Base-by-base conservation (phyloP, 129 eudicot genomes). In the Sambucus nigra region DNA sequence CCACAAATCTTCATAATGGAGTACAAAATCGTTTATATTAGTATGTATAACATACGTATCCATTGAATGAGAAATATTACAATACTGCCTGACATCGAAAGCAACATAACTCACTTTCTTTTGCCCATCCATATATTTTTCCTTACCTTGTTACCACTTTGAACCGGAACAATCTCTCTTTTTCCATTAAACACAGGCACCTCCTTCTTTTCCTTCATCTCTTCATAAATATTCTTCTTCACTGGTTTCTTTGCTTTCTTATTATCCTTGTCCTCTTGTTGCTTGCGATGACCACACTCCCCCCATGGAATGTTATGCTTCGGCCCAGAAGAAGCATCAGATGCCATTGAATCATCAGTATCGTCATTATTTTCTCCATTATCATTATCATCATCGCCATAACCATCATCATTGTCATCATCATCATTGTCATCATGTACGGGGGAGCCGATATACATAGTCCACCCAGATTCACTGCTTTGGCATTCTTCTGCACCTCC, bases 261-360 rank as follows among this genome's bases (percentile, higher is more conserved):
- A 29, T 29, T 8, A 29, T 29, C 9, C 13, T 35, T 35, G 13
- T 15, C 42, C 42, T 35, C 42, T 7, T 35, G 42, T 7, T 35
- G 9, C 13, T 35, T 35, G 42, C 4, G 13, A 35, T 35, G 13
- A 12, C 42, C 42, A 7, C n/a, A n/a, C n/a, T n/a, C n/a, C n/a
- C n/a, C n/a, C n/a, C n/a, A n/a, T n/a, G n/a, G n/a, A n/a, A n/a
- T n/a, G n/a, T n/a, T n/a, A n/a, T 35, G 4, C 13, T 15, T 35
- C 1, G 42, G 42, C 13, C 13, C 13, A 35, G 93, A 82, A 51
- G 93, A 82, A 15, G 93, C 93, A 78, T 82, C 93, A 65, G 93
- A 82, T 23, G 86, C 76, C 93, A 82, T 78, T 21, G 93, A 82
- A 59, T 78, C 93, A 75, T 82, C 93, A 55, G 77, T 82, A 19